Conservation (phyloP, 2,329 filamentous ascomycete species). For the Penicillium sp. region DNA sequence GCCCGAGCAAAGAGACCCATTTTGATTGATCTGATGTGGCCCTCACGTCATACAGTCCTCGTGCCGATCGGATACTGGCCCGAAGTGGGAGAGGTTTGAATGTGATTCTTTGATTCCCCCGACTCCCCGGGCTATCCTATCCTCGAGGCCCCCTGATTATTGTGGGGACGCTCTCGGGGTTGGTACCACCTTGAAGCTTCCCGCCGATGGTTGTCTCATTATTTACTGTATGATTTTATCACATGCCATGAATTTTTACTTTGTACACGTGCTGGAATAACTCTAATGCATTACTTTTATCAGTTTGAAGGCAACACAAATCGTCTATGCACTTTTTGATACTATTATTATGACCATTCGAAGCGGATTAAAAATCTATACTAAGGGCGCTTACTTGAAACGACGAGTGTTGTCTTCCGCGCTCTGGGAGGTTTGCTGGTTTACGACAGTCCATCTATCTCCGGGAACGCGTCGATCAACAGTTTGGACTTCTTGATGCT, state of each 20-base stretch:
- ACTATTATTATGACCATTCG: no score
- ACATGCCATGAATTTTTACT: not conserved
- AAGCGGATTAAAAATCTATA: no score
- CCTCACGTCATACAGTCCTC: conserved; percentile 11
- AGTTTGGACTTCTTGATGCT: no score
- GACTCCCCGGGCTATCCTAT: not conserved
- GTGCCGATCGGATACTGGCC: conserved; percentile 8
- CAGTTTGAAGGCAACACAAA: no score
- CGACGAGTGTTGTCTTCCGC: no score
- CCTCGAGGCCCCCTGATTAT: conserved; percentile 4
- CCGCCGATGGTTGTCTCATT: not conserved
- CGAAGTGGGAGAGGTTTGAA: conserved; percentile 9
- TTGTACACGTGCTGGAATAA: not conserved
- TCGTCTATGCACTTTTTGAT: no score
- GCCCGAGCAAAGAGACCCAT: not conserved
- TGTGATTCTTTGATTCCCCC: conserved; percentile 9
- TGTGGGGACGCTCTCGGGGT: conserved; percentile 10
- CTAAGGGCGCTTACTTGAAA: no score
- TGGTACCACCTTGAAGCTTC: conserved; percentile 5
- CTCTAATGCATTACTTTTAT: not conserved
- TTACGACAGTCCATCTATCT: no score
- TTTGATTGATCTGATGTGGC: not conserved
- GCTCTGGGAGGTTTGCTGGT: no score
- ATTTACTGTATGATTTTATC: not conserved
- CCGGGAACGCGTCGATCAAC: no score